Conservation (phyloP, 768 basidiomycete species). For the Asterophora lycoperdoides region DNA sequence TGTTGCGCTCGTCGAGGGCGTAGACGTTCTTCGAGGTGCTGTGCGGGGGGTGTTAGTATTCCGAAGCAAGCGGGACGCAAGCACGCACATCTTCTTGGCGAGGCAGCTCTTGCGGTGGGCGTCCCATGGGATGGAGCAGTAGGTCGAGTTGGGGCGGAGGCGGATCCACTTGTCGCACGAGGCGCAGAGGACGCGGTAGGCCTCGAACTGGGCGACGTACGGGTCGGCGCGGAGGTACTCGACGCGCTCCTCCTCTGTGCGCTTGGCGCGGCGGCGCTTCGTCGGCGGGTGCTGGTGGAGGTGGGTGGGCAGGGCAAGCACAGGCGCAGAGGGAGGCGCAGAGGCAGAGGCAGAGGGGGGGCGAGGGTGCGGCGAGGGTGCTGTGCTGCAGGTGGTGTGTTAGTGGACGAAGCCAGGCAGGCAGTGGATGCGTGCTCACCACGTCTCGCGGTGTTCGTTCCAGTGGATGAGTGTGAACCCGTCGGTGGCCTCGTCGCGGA, state of each 20-base stretch:
- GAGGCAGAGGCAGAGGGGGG: neutral
- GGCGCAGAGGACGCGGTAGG: constrained; percentile 75
- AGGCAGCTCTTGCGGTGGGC: constrained; percentile 81
- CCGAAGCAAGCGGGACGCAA: neutral
- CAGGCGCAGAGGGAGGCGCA: constrained; percentile 31
- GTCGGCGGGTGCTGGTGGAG: constrained; percentile 42
- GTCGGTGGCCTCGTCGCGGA: constrained; percentile 59
- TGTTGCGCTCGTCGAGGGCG: constrained; percentile 57
- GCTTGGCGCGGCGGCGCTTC: constrained; percentile 70
- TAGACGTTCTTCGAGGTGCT: constrained; percentile 48
- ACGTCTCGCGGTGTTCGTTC: constrained; percentile 59
- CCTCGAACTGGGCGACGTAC: constrained; percentile 77
- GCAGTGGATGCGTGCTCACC: no score
- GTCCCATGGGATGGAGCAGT: constrained; percentile 87
- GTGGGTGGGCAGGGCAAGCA: constrained; percentile 36
- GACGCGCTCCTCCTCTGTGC: constrained; percentile 75
- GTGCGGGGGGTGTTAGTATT: no score
- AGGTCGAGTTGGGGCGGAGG: constrained; percentile 80
- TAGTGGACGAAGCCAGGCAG: no score
- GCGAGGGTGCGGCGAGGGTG: neutral
- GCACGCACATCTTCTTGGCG: constrained; percentile 69
- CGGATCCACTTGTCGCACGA: constrained; percentile 85
- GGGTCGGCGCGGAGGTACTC: constrained; percentile 66
- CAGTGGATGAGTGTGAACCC: constrained; percentile 66
- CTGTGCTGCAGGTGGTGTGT: neutral